Evolutionary conservation across 129 eudicot genomes (phyloP).

Genomic region (Kitagawia praeruptora): DNA sequence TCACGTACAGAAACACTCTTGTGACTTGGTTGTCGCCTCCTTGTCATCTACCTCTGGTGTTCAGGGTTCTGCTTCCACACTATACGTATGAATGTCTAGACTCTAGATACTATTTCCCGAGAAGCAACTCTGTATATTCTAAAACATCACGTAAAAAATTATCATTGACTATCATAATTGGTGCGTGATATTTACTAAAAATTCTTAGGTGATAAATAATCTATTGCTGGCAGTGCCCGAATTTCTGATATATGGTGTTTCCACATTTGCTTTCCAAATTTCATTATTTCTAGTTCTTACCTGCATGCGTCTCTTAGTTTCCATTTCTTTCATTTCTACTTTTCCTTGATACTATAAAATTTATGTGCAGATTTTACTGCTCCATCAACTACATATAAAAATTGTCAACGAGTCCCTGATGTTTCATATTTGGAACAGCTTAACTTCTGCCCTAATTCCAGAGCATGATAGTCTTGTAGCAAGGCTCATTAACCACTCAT

Average conservation of each 20-base stretch:
- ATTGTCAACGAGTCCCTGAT: slow-evolving; percentile 45
- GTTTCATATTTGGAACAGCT: slow-evolving; percentile 69
- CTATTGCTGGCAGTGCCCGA: too few relatives aligned
- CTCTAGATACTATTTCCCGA: too few relatives aligned
- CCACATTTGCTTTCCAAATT: not conserved
- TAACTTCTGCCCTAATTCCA: slow-evolving; percentile 70
- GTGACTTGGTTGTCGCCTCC: too few relatives aligned
- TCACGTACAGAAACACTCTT: too few relatives aligned
- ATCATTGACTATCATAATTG: too few relatives aligned
- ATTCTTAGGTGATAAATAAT: too few relatives aligned
- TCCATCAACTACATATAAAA: slow-evolving; percentile 46
- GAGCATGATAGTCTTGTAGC: slow-evolving; percentile 69
- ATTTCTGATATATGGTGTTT: not conserved
- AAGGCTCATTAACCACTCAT: slow-evolving; percentile 52
- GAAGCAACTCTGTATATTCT: too few relatives aligned
- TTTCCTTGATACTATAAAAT: slow-evolving; percentile 7
- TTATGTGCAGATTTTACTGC: slow-evolving; percentile 45
- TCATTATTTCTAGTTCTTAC: not conserved
- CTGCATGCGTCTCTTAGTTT: not conserved
- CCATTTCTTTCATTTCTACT: slow-evolving; percentile 5
- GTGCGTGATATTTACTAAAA: too few relatives aligned
- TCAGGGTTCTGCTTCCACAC: too few relatives aligned
- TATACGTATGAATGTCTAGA: too few relatives aligned
- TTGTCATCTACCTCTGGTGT: too few relatives aligned
- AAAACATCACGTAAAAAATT: too few relatives aligned